Evolutionary conservation across 106 monocot species (phyloP).

Genomic region (Chionographis japonica): DNA sequence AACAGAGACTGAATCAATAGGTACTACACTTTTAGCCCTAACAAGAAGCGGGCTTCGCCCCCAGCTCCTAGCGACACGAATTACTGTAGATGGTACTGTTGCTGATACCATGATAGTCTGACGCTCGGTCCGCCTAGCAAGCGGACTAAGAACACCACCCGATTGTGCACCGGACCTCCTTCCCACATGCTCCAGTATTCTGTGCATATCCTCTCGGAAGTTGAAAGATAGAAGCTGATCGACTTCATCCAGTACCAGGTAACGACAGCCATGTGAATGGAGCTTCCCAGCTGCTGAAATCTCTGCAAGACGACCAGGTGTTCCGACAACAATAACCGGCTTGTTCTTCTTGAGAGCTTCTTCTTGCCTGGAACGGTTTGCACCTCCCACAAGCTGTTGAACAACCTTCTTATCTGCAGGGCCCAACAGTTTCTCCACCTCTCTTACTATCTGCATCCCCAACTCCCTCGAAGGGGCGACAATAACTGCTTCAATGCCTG

Average conservation of each 20-base stretch:
- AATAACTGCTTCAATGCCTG: constrained; percentile 78
- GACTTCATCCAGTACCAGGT: constrained; percentile 88
- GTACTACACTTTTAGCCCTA: constrained; percentile 50
- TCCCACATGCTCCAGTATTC: constrained; percentile 95
- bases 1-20: constrained; percentile 45
- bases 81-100: constrained; percentile 84
- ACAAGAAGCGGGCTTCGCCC: constrained; percentile 76
- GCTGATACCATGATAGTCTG: constrained; percentile 95
- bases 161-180: constrained; percentile 32
- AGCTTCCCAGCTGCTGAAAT: constrained; percentile 94
- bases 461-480: constrained; percentile 94
- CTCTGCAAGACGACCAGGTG: constrained; percentile 94
- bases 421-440: constrained; percentile 74
- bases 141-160: constrained; percentile 28
- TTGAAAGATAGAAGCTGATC: constrained; percentile 92
- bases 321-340: constrained; percentile 81
- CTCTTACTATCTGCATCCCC: constrained; percentile 96
- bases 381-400: constrained; percentile 98
- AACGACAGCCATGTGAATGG: constrained; percentile 76
- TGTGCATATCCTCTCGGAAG: constrained; percentile 93
- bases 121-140: constrained; percentile 54
- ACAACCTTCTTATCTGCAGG: constrained; percentile 58
- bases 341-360: constrained; percentile 95
- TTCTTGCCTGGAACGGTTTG: constrained; percentile 92
- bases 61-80: constrained; percentile 84